Evolutionary conservation across 1,284 basidiomycete species (phyloP).

Genomic region (Sanguinoderma infundibulare): DNA sequence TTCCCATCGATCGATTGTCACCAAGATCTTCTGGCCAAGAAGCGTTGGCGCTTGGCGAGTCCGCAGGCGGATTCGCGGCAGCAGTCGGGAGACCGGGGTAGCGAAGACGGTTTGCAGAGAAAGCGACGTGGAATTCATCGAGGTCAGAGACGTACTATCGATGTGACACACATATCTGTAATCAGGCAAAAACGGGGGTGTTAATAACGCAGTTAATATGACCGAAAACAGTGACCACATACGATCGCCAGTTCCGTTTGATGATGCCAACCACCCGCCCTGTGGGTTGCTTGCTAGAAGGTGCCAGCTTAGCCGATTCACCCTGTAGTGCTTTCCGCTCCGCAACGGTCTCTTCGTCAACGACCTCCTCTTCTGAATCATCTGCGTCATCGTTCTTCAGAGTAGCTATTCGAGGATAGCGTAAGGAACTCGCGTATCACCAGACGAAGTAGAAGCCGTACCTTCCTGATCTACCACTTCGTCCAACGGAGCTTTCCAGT

Average conservation of each 20-base stretch:
- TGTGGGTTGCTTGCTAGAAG: conserved; percentile 80
- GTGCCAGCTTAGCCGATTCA: conserved; percentile 43
- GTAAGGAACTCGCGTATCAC: conserved; percentile 7
- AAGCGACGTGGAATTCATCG: conserved; percentile 78
- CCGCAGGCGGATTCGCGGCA: conserved; percentile 93
- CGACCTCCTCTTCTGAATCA: conserved; percentile 62
- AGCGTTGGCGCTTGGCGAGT: conserved; percentile 93
- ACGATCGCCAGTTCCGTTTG: conserved; percentile 96
- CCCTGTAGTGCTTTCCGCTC: conserved; percentile 54
- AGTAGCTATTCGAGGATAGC: conserved; percentile 56
- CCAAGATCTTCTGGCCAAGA: conserved; percentile 93
- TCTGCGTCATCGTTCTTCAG: conserved; percentile 92
- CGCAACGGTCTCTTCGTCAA: conserved; percentile 51
- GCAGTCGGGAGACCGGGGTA: conserved; percentile 88
- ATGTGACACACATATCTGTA: conserved; percentile 93
- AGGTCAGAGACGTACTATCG: conserved; percentile 86
- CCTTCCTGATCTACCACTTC: conserved; percentile 94
- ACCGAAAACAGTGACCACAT: conserved; percentile 37
- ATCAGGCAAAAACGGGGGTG: conserved; percentile 8
- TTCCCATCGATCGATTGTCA: conserved; percentile 95
- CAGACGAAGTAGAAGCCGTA: conserved; percentile 39
- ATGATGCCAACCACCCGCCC: conserved; percentile 92
- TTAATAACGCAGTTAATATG: conserved; percentile 9
- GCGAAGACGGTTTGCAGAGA: conserved; percentile 95
- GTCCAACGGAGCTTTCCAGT: conserved; percentile 94